phyloP scores from a whole-genome alignment of 768 basidiomycete genomes.

The Suillus variegatus region DNA sequence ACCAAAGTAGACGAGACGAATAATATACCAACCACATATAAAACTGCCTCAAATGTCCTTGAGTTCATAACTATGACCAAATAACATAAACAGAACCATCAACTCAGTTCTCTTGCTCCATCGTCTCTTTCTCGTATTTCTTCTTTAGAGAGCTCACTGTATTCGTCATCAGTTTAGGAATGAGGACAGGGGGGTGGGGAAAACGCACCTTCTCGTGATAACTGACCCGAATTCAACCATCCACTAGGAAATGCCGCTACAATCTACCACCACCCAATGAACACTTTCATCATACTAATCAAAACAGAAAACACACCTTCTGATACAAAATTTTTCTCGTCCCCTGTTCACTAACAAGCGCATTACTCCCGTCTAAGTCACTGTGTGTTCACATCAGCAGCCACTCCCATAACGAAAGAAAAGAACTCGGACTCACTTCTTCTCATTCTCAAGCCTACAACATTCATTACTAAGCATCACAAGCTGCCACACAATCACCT shows the following conservation, averaged over 20 bases:
- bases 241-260: conserved; percentile 80
- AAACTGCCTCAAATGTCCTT: not conserved
- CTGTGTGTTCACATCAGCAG: conserved; percentile 25
- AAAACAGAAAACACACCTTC: conserved; percentile 45
- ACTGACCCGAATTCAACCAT: conserved; percentile 86
- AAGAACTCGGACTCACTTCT: conserved; percentile 43
- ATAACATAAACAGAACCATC: not conserved
- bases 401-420: not conserved
- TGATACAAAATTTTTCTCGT: conserved; percentile 80
- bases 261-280: conserved; percentile 43
- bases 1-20: not conserved
- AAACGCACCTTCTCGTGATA: conserved; percentile 78
- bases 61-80: not conserved
- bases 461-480: conserved; percentile 83
- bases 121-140: conserved; percentile 69
- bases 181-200: no score
- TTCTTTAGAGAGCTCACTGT: conserved; percentile 87
- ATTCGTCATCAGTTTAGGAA: not conserved
- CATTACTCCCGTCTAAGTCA: conserved; percentile 63
- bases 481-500: conserved; percentile 75
- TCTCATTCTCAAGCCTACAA: conserved; percentile 67
- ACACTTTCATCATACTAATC: not conserved
- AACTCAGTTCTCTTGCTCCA: conserved; percentile 52
- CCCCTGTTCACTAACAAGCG: conserved; percentile 80
- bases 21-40: not conserved